Evolutionary conservation across 1,284 basidiomycete genomes (phyloP), one percentile per base, ranked within the genome.

Genomic region (Moesziomyces parantarcticus): DNA sequence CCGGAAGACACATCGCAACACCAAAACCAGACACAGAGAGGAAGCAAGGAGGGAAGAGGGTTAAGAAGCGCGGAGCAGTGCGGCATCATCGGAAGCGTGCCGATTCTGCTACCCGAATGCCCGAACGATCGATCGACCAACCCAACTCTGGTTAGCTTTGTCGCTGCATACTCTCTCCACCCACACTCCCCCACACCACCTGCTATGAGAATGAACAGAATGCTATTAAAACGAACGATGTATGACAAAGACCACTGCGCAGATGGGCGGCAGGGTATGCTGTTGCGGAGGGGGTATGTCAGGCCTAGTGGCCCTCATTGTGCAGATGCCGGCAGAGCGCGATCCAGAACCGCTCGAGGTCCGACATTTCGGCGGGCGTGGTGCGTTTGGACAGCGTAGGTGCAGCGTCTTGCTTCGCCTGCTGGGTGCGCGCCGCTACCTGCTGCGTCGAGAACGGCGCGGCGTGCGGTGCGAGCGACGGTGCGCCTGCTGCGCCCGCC

Each of bases 321-420:
- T 76, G 68, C 55, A 83, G 64, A 53, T 81, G 77, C 3, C 73
- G 65, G 49, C 80, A 83, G n/a, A 83, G 49, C 3, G 79, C 81
- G 46, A 77, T 55, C 81, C 81, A 83, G 53, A 83, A 83, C 5
- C 69, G 50, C 51, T 82, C 76, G 13, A 83, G 62, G 39, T 78
- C 69, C 43, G 50, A 45, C 29, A 29, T 29, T 29, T 29, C 29
- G 29, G 29, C 29, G 29, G 9, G 29, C 29, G 29, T 29, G 29
- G 29, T 29, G 29, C 29, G 29, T 29, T 29, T 29, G 2, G 29
- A 11, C 29, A 10, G 29, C 29, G 8, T 29, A 11, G 29, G 29
- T 29, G 8, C 29, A 29, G 29, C 29, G 5, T 29, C 50, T 61
- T 34, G 29, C 43, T 26, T 29, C 50, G 34, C 8, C 26, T 55